A percentile compares a stretch with the other conserved stretches of the same genome.
phyloP scores from a whole-genome alignment of 257 asterid genomes.

The Capsicum chinense region DNA sequence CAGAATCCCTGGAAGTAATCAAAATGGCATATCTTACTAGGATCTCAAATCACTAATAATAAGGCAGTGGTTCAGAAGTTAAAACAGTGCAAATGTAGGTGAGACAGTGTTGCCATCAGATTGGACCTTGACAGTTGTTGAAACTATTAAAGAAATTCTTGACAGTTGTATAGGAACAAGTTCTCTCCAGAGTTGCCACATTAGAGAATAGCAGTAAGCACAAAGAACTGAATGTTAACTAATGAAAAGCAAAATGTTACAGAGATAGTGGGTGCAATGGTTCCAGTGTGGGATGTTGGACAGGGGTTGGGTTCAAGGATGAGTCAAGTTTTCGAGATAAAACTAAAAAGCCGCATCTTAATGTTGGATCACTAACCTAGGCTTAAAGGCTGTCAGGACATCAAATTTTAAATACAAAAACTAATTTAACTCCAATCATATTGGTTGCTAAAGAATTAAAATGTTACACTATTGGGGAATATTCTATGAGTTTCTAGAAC shows the following conservation, averaged over 20 bases:
- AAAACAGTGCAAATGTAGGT: background rate
- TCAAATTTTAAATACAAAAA: background rate
- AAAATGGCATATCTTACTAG: constrained; percentile 14
- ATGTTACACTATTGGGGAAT: background rate
- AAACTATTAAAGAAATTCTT: background rate
- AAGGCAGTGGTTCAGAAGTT: constrained; percentile 10
- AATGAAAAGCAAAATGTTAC: background rate
- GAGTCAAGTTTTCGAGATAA: background rate
- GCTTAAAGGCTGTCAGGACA: background rate
- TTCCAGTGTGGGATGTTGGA: background rate
- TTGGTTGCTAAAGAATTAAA: background rate
- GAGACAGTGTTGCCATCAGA: constrained; percentile 9
- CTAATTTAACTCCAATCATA: constrained; percentile 17
- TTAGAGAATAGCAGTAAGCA: background rate
- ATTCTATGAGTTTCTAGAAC: background rate
- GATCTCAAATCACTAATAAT: constrained; percentile 15
- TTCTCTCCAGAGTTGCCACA: constrained; percentile 1
- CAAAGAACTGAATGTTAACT: background rate
- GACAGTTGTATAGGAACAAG: background rate
- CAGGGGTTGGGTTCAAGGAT: background rate
- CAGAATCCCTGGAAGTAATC: constrained; percentile 11
- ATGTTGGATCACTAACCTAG: background rate
- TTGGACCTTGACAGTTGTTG: constrained; percentile 15
- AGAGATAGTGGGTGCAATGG: background rate
- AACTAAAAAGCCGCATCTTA: background rate